These are phyloP conservation scores for Lophiostoma macrostomum DNA, from an alignment of 495 filamentous ascomycete species.

Conservation along the genomic window DNA sequence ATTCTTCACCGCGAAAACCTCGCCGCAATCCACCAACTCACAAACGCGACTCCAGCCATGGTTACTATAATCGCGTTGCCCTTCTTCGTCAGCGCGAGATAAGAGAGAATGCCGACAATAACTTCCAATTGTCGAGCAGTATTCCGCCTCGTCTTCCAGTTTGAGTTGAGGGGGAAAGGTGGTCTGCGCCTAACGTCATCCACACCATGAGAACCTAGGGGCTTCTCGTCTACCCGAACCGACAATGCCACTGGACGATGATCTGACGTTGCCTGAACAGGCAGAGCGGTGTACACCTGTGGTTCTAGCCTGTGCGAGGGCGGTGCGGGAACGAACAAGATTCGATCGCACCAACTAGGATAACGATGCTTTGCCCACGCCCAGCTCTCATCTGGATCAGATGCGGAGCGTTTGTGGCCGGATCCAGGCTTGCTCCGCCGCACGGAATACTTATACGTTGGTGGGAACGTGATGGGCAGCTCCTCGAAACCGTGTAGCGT, in stretches of 20 bases:
- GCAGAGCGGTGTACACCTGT: constrained; percentile 66
- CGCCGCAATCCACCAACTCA: constrained; percentile 10
- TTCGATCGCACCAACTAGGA: constrained; percentile 92
- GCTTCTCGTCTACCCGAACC: constrained; percentile 53
- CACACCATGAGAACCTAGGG: constrained; percentile 31
- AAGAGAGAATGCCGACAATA: constrained; percentile 56
- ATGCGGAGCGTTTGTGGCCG: constrained; percentile 28
- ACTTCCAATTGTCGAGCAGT: constrained; percentile 55
- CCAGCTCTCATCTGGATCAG: constrained; percentile 50
- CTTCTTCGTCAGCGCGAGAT: constrained; percentile 60
- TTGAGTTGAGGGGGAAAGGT: constrained; percentile 55
- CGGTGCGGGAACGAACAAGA: constrained; percentile 60
- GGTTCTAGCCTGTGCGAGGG: constrained; percentile 32
- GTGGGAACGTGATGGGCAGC: constrained; percentile 72
- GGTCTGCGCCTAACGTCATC: constrained; percentile 39
- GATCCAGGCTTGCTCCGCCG: constrained; percentile 46
- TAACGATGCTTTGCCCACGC: constrained; percentile 74
- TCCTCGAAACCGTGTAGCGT: constrained; percentile 76
- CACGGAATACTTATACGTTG: constrained; percentile 80
- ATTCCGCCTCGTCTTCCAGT: constrained; percentile 50
- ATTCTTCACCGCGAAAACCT: background rate
- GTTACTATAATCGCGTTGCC: constrained; percentile 39
- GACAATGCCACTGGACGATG: constrained; percentile 77
- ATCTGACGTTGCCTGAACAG: constrained; percentile 73
- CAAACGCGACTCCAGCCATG: constrained; percentile 16